Base-by-base conservation (phyloP, 106 monocot species). In the Cymbidium sinense region DNA sequence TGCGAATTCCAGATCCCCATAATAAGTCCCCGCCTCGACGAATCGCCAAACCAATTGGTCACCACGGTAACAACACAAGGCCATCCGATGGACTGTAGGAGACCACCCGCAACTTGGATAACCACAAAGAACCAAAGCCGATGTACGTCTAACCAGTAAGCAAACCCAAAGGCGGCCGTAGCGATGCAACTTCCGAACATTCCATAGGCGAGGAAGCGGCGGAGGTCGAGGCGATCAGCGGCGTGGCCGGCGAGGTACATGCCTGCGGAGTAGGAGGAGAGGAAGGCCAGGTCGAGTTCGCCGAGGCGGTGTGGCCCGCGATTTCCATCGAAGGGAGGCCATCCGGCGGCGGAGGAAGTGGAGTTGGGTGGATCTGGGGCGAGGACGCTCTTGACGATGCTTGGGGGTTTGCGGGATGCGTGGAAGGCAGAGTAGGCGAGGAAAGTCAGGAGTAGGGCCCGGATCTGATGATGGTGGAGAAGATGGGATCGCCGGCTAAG, bases 1-100 rank as follows among this genome's bases (percentile, higher is more conserved):
- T 98, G 79, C n/a, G 98, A 90, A 76, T 88, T 94, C 98, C 98
- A 98, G 21, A 90, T 78, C 70, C 98, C 98, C 94, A 98, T 94
- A 35, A 98, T 84, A 8, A 89, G 81, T 17, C 98, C 98, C 50
- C 87, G 79, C 58, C 76, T 78, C 2, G 79, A 69, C 23, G 91
- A 88, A 70, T 83, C 80, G 0, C 86, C 92, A 67, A 94, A 94
- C 98, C 98, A 98, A 72, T 98, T 98, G n/a, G 87, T 88, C 17
- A 98, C 87, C 28, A 98, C 92, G 27, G 98, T 79, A 41, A 98
- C 92, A 6, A 98, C 94, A 80, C 94, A 94, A 9, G 94, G 98
- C 94, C 92, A 98, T 3, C 88, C 94, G 30, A 87, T 73, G 13
- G 94, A 94, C 80, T 98, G 98, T 36, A 90, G 79, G 54, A 89